Base-by-base conservation (phyloP, 768 basidiomycete genomes). In the Arthromyces matolae region DNA sequence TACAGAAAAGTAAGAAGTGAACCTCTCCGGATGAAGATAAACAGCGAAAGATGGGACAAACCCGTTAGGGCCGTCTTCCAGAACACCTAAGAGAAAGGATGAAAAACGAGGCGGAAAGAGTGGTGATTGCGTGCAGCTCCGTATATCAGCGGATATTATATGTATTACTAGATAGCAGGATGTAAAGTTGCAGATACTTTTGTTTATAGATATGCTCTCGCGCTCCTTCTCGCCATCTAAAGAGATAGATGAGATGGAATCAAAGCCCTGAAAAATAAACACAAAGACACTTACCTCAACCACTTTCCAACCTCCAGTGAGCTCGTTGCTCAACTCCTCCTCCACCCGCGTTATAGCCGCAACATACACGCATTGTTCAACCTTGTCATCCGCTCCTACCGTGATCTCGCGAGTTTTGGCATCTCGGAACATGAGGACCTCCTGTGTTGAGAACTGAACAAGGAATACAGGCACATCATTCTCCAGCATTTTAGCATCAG, bases 291-390 rank as follows among this genome's bases (percentile, higher is more conserved):
- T n/a, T 62, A 93, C 93, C 84, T 98, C 95, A 22, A 97, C 78
- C 43, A 98, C 81, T 68, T 97, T 98, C 95, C 96, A 99, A 10
- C 96, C 96, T 34, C 91, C 93, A 0, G 96, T 99, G 36, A 96
- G 75, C 64, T 93, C 90, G 63, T 98, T 89, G 23, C 83, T 83
- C 52, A 97, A 71, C 62, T 97, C 92, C 58, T 86, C 86, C 61
- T 90, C 85, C 24, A 92, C 70, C 22, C 94, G 81, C 14, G 94
- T 97, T 50, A 99, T 67, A 1, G 91, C 93, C 20, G 93, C 92
- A 14, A 88, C 89, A 64, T 99, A 99, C 18, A 81, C 83, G 60
- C 92, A 94, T 62, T 94, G 90, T 67, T 96, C 93, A 24, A 98
- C 94, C 56, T 82, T 80, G 62, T 94, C 77, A 62, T 93, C 91